Conservation (phyloP, 371 early-diverging fungal genomes). For the Apophysomyces variabilis region DNA sequence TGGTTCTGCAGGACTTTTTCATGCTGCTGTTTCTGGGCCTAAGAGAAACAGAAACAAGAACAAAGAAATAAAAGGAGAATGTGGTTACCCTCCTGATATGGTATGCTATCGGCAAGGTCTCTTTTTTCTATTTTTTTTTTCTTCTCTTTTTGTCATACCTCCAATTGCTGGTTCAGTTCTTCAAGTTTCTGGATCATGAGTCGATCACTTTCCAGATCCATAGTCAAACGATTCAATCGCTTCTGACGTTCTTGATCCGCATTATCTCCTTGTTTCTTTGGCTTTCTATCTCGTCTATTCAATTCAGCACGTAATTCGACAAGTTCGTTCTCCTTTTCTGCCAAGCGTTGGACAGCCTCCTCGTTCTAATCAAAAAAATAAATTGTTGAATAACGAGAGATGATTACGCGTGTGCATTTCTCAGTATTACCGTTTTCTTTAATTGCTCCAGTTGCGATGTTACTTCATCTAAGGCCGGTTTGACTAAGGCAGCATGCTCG, state of each 20-base stretch:
- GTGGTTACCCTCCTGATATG: background rate
- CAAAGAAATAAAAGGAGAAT: background rate
- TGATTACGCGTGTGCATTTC: background rate
- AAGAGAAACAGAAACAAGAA: background rate
- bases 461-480: conserved; percentile 45
- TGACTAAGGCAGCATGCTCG: conserved; percentile 42
- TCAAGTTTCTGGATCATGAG: conserved; percentile 49
- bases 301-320: conserved; percentile 39
- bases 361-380: conserved; percentile 31
- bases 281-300: conserved; percentile 38
- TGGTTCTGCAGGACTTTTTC: conserved; percentile 44
- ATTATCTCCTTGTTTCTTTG: conserved; percentile 21
- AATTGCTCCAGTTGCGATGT: conserved; percentile 42
- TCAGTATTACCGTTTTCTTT: conserved; percentile 40
- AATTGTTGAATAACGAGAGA: background rate
- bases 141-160: conserved; percentile 27
- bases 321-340: conserved; percentile 49
- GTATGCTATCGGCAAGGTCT: background rate
- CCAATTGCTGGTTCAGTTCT: conserved; percentile 47
- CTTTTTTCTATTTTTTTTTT: background rate
- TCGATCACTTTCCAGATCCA: conserved; percentile 47
- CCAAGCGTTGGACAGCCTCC: conserved; percentile 35
- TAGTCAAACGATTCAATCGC: conserved; percentile 42
- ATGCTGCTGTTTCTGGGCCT: conserved; percentile 54
- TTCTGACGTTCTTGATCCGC: conserved; percentile 38